Base-by-base conservation (phyloP, 106 monocot species). In the Amphibolis antarctica region DNA sequence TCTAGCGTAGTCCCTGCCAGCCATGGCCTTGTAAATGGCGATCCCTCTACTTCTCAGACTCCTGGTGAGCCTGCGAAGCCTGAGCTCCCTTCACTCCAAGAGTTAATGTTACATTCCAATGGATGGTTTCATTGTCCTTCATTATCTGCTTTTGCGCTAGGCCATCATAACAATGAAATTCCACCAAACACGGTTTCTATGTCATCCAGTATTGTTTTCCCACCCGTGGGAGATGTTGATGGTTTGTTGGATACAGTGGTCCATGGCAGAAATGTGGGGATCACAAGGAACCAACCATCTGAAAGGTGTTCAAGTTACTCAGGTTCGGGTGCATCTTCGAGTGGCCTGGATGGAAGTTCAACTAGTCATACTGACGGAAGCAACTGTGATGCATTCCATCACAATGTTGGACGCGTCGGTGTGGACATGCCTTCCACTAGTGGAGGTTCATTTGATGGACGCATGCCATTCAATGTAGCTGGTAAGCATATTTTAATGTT, bases 41-140 rank as follows among this genome's bases (percentile, higher is more conserved):
- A 78, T 48, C 69, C 77, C 89, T 86, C 89, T 81, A 62, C 86
- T 83, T 89, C 81, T 63, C 65, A 70, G 53, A 30, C 71, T 60
- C 51, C 44, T 68, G 10, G 27, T 44, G 81, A 60, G 75, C 29
- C 81, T 69, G 67, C 64, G 81, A 85, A 88, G 85, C 18, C 73
- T 76, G 93, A 93, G 93, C 93, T 93, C 93, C 93, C 93, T 93
- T 93, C 93, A 93, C 81, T 89, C 93, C 93, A 93, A 93, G 79
- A 77, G 85, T 25, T 52, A 46, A 69, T 66, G 60, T 56, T 74
- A 49, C 70, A 74, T 71, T 42, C 66, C 43, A 42, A 46, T 67
- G 72, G 68, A 46, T 78, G 24, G 73, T 55, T 55, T 63, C 49
- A 62, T 42, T 66, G 11, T 28, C 20, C 70, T 46, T 1, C 60